Conservation (phyloP, 208 protist species). For the Wallacemonas sp. region DNA sequence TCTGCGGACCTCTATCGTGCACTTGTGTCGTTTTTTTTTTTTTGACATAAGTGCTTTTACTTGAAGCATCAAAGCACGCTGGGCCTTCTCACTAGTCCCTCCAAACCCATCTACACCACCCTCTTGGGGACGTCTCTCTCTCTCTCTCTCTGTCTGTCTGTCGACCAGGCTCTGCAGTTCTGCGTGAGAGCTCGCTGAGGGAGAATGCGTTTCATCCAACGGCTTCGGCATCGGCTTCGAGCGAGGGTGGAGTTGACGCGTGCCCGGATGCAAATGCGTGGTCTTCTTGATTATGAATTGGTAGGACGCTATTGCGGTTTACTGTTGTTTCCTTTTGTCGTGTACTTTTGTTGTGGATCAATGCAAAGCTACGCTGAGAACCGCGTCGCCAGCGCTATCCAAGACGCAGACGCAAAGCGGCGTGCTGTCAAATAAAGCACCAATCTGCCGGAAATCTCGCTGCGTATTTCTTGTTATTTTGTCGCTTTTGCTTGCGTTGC, state of each 20-base stretch:
- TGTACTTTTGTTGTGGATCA: constrained; percentile 61
- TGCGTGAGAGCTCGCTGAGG: too few relatives aligned
- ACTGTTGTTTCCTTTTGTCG: constrained; percentile 64
- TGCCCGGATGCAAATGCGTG: constrained; percentile 60
- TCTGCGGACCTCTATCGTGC: too few relatives aligned
- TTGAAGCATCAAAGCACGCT: too few relatives aligned
- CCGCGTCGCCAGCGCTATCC: constrained; percentile 26
- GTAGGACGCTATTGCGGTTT: constrained; percentile 81
- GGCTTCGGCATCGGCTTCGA: constrained; percentile 25
- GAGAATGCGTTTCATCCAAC: constrained; percentile 30
- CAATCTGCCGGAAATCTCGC: too few relatives aligned
- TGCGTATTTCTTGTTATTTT: background rate
- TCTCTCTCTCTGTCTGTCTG: too few relatives aligned
- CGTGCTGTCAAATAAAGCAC: constrained; percentile 2
- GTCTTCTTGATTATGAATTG: constrained; percentile 62
- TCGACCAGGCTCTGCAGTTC: too few relatives aligned
- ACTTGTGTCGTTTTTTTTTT: constrained; percentile 17
- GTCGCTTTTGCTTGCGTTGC: background rate
- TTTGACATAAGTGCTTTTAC: background rate
- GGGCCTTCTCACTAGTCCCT: too few relatives aligned
- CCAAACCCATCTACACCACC: too few relatives aligned
- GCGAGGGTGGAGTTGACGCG: constrained; percentile 55
- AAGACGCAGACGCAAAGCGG: background rate
- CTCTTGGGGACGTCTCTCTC: too few relatives aligned
- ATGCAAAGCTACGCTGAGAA: constrained; percentile 61